Evolutionary conservation across 495 filamentous ascomycete species (phyloP), one percentile per base, ranked within the genome.

Genomic region (Neurospora pannonica): DNA sequence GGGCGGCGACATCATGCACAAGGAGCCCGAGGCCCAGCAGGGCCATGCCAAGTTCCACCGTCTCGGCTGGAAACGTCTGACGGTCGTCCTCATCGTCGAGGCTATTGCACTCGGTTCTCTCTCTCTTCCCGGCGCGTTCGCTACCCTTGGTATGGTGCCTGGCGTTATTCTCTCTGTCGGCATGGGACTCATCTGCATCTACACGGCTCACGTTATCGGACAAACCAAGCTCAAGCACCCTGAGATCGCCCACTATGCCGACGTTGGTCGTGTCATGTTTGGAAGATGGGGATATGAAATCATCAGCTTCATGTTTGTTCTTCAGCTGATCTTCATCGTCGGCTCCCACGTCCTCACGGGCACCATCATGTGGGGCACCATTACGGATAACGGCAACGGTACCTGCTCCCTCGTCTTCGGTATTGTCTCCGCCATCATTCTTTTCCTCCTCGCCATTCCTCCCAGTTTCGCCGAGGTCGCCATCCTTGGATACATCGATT

Each of bases 301-400:
- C 21, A 80, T 92, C 75, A 90, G 90, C 9, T 80, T 81, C 71
- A 89, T 87, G 74, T 90, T 92, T 79, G 84, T 88, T 31, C 76
- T 93, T 67, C 91, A 94, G 81, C 85, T 94, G 39, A 79, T 92
- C 38, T 94, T 96, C 84, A 88, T 93, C 77, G 92, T 93, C 85
- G 92, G 87, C 19, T 91, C 90, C 19, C 93, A 95, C 77, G 86
- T 94, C 69, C 83, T 94, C 48, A 92, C 90, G 0, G 93, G 93
- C 77, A 88, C 87, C 13, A 92, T 95, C 74, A 89, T 90, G 79
- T 87, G 94, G 80, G 90, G 90, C 71, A 88, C 85, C 28, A 81
- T 94, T 60, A 89, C 90, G 6, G 79, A 88, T 2, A 87, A 92
- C 77, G 88, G 84, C 8, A 87, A 92, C 77, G 88, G 84, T 4